Percentiles rank a stretch among this genome's conserved stretches.
phyloP scores from a whole-genome alignment of 1,139 yeast species.

The Blastobotrys elegans region DNA sequence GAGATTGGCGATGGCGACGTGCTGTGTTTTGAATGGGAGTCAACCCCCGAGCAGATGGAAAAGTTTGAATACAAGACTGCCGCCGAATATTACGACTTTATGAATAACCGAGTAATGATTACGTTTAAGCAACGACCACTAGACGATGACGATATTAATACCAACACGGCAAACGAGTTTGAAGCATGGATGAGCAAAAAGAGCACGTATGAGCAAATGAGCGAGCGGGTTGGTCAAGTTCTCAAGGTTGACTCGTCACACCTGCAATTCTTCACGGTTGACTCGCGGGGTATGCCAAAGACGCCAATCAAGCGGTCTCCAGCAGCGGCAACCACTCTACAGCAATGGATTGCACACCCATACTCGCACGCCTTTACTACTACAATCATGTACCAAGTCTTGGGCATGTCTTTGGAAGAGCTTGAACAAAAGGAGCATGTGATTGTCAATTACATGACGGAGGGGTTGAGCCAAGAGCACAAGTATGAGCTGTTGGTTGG shows the following conservation, averaged over 20 bases:
- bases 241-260: slow-evolving; percentile 56
- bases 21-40: slow-evolving; percentile 49
- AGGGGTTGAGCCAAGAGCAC: slow-evolving; percentile 45
- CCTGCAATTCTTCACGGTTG: slow-evolving; percentile 51
- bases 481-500: slow-evolving; percentile 67
- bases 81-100: slow-evolving; percentile 54
- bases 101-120: slow-evolving; percentile 64
- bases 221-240: slow-evolving; percentile 51
- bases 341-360: slow-evolving; percentile 41
- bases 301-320: slow-evolving; percentile 28
- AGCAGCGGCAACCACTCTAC: slow-evolving; percentile 28
- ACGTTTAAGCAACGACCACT: slow-evolving; percentile 43
- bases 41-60: slow-evolving; percentile 22
- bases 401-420: slow-evolving; percentile 69
- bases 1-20: slow-evolving; percentile 82
- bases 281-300: slow-evolving; percentile 36
- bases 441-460: slow-evolving; percentile 37
- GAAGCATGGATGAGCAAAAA: slow-evolving; percentile 68
- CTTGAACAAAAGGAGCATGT: slow-evolving; percentile 70
- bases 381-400: slow-evolving; percentile 55
- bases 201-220: slow-evolving; percentile 55
- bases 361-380: slow-evolving; percentile 34
- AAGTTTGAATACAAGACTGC: slow-evolving; percentile 32
- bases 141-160: slow-evolving; percentile 35
- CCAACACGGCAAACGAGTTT: slow-evolving; percentile 41